These are phyloP conservation scores for Anisodus tanguticus DNA, from an alignment of 257 asterid genomes.

Conservation along the genomic window DNA sequence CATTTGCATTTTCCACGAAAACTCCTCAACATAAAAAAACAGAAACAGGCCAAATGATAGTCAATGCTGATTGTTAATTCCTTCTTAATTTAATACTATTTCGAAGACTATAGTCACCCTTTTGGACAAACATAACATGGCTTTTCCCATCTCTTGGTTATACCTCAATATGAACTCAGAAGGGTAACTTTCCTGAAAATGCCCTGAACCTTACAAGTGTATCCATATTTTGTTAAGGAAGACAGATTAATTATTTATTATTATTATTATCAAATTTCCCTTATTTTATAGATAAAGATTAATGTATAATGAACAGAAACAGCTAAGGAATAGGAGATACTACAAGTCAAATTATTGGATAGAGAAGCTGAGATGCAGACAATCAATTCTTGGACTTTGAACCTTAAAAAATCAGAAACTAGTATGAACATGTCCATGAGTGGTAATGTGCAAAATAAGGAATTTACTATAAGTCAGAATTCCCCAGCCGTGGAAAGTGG, in stretches of 20 bases:
- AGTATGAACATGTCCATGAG: not conserved
- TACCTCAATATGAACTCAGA: not conserved
- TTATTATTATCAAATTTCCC: not conserved
- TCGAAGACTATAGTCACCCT: not conserved
- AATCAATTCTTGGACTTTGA: conserved; percentile 25
- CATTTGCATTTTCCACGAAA: conserved; percentile 10
- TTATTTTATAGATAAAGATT: not conserved
- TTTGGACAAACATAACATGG: conserved; percentile 2
- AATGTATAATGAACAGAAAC: conserved; percentile 16
- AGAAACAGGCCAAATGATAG: not conserved
- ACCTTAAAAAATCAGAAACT: not conserved
- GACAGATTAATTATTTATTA: too few species aligned
- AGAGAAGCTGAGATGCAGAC: not conserved
- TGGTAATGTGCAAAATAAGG: not conserved
- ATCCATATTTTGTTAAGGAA: not conserved
- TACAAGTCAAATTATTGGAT: not conserved
- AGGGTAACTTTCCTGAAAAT: not conserved
- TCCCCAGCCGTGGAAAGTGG: too few species aligned
- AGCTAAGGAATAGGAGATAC: not conserved
- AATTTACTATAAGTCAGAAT: not conserved
- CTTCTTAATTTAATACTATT: not conserved
- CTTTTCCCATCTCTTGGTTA: not conserved
- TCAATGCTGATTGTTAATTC: not conserved
- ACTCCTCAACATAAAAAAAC: not conserved
- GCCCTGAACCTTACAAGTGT: not conserved